These are phyloP conservation scores for Maudiozyma pseudohumilis DNA, from an alignment of 805 yeast species.

Conservation along the genomic window DNA sequence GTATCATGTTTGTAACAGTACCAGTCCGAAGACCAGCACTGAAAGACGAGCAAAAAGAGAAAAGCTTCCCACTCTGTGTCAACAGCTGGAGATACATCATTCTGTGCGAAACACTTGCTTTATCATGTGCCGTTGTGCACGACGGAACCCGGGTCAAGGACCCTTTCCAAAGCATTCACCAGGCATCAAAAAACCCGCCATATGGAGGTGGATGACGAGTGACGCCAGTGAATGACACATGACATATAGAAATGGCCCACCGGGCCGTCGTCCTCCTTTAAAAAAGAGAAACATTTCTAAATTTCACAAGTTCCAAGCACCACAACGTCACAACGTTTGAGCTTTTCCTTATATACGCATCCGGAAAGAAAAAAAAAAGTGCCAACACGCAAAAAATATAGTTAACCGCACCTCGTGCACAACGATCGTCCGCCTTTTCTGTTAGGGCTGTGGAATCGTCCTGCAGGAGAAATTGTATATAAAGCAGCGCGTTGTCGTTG, in stretches of 20 bases:
- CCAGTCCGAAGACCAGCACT: no score
- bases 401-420: neutral
- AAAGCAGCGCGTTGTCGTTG: neutral
- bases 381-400: neutral
- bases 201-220: constrained; percentile 10
- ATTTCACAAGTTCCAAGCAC: no score
- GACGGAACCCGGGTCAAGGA: neutral
- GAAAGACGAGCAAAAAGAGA: constrained; percentile 20
- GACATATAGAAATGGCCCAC: no score
- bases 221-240: constrained; percentile 28
- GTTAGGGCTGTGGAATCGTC: neutral
- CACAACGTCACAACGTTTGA: no score
- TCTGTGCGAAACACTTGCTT: constrained; percentile 17
- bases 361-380: no score
- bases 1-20: constrained; percentile 26
- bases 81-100: constrained; percentile 33
- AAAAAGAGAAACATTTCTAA: no score
- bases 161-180: constrained; percentile 2
- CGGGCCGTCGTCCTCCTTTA: no score
- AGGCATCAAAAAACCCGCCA: constrained; percentile 21
- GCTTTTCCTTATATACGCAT: no score
- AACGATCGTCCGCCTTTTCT: no score
- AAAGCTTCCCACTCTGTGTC: constrained; percentile 24
- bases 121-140: constrained; percentile 18
- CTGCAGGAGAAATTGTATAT: neutral